Percentiles rank a stretch among this genome's conserved stretches.
Evolutionary conservation across 805 yeast genomes (phyloP).

Genomic region (Wickerhamiella bombiphila): DNA sequence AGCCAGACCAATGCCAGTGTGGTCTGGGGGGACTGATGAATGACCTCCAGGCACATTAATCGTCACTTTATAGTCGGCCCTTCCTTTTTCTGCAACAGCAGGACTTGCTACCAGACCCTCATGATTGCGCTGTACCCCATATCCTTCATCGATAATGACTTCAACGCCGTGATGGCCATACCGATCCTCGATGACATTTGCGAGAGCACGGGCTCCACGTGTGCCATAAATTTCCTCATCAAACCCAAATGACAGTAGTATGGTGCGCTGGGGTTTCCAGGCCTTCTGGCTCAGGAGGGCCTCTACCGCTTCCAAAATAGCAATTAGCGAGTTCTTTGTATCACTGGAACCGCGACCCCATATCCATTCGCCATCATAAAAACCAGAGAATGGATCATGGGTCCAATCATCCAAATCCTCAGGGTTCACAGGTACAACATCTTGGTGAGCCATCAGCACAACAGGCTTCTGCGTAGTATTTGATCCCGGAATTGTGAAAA

Average conservation of each 20-base stretch:
- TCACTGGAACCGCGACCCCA: conserved; percentile 75
- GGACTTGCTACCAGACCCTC: conserved; percentile 40
- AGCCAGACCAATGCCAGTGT: conserved; percentile 64
- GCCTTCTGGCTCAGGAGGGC: conserved; percentile 32
- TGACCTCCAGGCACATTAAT: conserved; percentile 64
- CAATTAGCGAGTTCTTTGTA: conserved; percentile 56
- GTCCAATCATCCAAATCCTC: conserved; percentile 45
- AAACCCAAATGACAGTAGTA: conserved; percentile 56
- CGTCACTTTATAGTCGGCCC: conserved; percentile 34
- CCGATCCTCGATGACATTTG: conserved; percentile 32
- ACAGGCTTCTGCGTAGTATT: conserved; percentile 42
- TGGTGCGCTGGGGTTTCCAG: conserved; percentile 45
- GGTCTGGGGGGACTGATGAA: conserved; percentile 66
- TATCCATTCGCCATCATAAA: conserved; percentile 48
- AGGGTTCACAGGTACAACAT: conserved; percentile 61
- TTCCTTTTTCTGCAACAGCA: conserved; percentile 51
- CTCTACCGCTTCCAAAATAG: conserved; percentile 52
- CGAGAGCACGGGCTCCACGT: conserved; percentile 46
- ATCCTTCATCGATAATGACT: conserved; percentile 62
- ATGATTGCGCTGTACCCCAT: conserved; percentile 27
- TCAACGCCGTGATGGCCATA: conserved; percentile 51
- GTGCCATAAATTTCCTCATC: conserved; percentile 66
- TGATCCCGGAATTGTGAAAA: conserved; percentile 53
- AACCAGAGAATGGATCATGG: conserved; percentile 51
- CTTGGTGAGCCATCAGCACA: conserved; percentile 63